A percentile compares a stretch with the other conserved stretches of the same genome.
Evolutionary conservation across 768 basidiomycete genomes (phyloP).

Genomic region (Mycena rosella): DNA sequence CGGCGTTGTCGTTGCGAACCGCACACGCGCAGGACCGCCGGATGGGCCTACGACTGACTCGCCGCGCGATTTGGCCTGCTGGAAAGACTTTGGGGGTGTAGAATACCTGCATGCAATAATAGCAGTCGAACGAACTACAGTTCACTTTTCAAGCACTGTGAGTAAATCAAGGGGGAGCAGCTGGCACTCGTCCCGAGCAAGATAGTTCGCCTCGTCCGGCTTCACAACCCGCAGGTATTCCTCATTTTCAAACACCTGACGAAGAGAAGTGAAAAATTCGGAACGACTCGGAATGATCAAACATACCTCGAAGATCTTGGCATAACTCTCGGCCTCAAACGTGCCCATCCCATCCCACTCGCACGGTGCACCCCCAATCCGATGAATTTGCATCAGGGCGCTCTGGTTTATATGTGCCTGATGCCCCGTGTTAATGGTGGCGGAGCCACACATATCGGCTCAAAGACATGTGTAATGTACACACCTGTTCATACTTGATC

Average conservation of each 20-base stretch:
- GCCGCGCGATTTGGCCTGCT: no score
- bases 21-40: no score
- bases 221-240: not conserved
- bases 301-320: conserved; percentile 25
- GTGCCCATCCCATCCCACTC: conserved; percentile 27
- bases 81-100: no score
- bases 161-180: conserved; percentile 16
- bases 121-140: no score
- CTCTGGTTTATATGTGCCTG: conserved; percentile 15
- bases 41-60: no score
- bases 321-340: conserved; percentile 22
- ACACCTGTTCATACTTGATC: conserved; percentile 54
- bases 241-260: conserved; percentile 12
- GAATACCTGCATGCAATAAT: no score
- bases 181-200: not conserved
- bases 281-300: not conserved
- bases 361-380: not conserved
- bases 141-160: conserved; percentile 12
- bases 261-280: not conserved
- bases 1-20: no score
- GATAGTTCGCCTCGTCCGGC: conserved; percentile 2
- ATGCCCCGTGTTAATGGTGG: no score
- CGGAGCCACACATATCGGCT: no score
- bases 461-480: no score
- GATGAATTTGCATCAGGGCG: not conserved